Evolutionary conservation across 106 monocot genomes (phyloP).

Genomic region (Triglochin maritima): DNA sequence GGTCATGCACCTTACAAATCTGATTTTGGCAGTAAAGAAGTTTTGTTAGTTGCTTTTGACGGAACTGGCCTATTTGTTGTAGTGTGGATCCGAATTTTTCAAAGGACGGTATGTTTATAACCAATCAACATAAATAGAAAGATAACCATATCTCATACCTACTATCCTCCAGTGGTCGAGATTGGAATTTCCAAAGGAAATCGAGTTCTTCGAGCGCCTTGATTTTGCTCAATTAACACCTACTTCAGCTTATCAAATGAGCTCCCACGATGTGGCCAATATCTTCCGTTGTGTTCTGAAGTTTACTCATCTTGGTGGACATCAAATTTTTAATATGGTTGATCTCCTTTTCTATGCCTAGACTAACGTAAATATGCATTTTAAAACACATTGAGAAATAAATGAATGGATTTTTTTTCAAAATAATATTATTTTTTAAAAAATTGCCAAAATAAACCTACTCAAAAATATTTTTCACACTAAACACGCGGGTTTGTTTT

Average conservation of each 20-base stretch:
- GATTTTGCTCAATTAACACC: constrained; percentile 51
- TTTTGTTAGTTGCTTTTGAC: constrained; percentile 63
- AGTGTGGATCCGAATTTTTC: constrained; percentile 39
- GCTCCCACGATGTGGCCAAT: constrained; percentile 34
- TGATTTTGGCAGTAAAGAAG: constrained; percentile 54
- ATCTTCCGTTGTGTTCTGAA: constrained; percentile 54
- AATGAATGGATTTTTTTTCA: no score
- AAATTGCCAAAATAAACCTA: no score
- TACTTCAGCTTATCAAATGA: constrained; percentile 64
- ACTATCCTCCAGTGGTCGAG: constrained; percentile 79
- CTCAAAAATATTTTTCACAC: no score
- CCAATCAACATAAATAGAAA: no score
- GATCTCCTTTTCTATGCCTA: constrained; percentile 44
- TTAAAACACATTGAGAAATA: no score
- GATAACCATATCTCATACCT: constrained; percentile 18
- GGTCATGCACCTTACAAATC: constrained; percentile 58
- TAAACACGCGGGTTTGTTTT: no score
- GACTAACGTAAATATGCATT: no score
- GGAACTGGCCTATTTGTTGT: constrained; percentile 52
- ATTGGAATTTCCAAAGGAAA: constrained; percentile 51
- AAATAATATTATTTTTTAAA: no score
- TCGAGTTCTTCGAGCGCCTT: constrained; percentile 57
- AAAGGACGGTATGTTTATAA: not conserved
- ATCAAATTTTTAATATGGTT: constrained; percentile 42
- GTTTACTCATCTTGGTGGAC: constrained; percentile 63